A percentile compares a stretch with the other conserved stretches of the same genome.
Evolutionary conservation across 495 filamentous ascomycete genomes (phyloP).

Genomic region (Neurospora sp.): DNA sequence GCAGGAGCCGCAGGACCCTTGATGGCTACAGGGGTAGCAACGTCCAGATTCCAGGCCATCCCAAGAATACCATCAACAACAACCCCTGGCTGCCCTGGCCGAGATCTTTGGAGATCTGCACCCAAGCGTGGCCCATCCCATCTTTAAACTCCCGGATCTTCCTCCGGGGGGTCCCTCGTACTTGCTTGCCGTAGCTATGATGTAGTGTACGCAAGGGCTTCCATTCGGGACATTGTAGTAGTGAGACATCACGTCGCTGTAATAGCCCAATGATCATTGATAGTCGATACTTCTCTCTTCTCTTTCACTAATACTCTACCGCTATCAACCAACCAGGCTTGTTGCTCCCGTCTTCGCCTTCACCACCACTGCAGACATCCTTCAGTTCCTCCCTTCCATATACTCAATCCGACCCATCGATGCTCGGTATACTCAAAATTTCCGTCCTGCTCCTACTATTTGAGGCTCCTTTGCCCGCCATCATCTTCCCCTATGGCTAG

Average conservation of each 20-base stretch:
- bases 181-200: not conserved
- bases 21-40: not conserved
- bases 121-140: not conserved
- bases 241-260: not conserved
- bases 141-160: not conserved
- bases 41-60: not conserved
- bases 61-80: not conserved
- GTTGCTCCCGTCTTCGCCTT: not conserved
- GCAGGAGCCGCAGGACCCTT: not conserved
- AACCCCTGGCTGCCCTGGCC: not conserved
- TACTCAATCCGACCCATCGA: not conserved
- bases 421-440: not conserved
- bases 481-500: constrained; percentile 33
- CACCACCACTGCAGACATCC: not conserved
- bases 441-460: not conserved
- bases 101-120: not conserved
- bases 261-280: not conserved
- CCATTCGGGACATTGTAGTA: not conserved
- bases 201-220: not conserved
- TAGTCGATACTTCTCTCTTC: not conserved
- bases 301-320: not conserved
- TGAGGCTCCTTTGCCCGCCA: constrained; percentile 5
- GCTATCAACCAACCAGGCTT: not conserved
- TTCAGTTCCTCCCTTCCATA: not conserved
- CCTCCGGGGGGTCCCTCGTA: not conserved